Conservation (phyloP, 306 rosid species). For the Macrotyloma uniflorum region DNA sequence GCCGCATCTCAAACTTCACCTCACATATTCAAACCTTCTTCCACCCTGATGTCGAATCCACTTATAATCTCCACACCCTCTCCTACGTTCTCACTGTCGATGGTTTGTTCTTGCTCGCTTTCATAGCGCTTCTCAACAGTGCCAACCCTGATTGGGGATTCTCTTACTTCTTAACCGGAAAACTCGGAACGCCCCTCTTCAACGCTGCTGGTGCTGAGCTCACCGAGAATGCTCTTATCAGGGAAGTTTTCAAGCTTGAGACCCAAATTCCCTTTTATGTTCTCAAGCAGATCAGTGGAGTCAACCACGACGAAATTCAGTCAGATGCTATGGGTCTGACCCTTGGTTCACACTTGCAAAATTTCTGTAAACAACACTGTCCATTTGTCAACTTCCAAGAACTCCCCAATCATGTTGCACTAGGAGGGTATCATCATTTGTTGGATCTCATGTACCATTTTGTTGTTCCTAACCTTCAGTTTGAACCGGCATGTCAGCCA, state of each 20-base stretch:
- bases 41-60: neutral
- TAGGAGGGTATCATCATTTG: constrained; percentile 26
- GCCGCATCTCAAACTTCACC: neutral
- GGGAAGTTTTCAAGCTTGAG: constrained; percentile 29
- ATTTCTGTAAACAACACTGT: neutral
- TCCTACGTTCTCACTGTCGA: neutral
- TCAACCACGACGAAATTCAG: neutral
- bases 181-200: neutral
- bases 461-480: neutral
- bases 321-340: neutral
- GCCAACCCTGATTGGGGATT: neutral
- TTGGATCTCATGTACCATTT: constrained; percentile 41
- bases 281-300: neutral
- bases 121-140: neutral
- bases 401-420: neutral
- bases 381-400: neutral
- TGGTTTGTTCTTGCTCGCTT: constrained; percentile 4
- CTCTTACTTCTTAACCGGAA: neutral
- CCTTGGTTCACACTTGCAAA: neutral
- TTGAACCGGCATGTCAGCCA: neutral
- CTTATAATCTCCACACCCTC: neutral
- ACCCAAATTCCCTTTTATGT: constrained; percentile 4
- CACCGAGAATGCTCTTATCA: neutral
- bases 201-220: constrained; percentile 3
- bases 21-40: neutral